These are phyloP conservation scores for Knoxdaviesia capensis DNA, from an alignment of 2,329 filamentous ascomycete genomes.

Conservation along the genomic window DNA sequence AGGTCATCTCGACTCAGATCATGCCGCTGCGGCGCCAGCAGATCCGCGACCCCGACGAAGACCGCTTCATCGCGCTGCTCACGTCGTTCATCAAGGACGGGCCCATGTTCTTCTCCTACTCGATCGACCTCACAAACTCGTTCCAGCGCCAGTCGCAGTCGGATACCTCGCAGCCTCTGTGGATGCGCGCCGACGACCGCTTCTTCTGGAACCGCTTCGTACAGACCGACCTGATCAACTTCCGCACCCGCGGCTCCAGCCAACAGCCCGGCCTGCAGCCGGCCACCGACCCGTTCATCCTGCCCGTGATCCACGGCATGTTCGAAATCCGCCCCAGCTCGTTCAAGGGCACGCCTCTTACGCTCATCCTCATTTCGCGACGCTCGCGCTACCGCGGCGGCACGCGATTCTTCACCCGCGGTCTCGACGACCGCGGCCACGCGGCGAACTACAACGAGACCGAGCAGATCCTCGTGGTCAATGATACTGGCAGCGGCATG, in stretches of 20 bases:
- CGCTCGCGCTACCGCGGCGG: conserved; percentile 76
- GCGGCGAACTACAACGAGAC: conserved; percentile 99
- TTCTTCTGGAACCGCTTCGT: conserved; percentile 99
- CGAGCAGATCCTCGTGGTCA: conserved; percentile 77
- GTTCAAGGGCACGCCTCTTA: conserved; percentile 69
- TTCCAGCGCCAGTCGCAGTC: conserved; percentile 82
- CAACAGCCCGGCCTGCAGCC: conserved; percentile 50
- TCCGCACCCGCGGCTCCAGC: conserved; percentile 44
- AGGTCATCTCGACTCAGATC: conserved; percentile 76
- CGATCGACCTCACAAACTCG: conserved; percentile 85
- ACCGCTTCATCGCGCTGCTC: conserved; percentile 68
- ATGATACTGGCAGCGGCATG: conserved; percentile 55
- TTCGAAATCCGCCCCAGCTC: conserved; percentile 73
- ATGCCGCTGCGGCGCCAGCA: conserved; percentile 82
- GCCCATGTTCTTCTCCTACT: conserved; percentile 97
- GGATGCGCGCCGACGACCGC: conserved; percentile 84
- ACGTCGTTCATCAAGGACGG: conserved; percentile 64
- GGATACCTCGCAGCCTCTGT: conserved; percentile 54
- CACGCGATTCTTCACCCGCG: conserved; percentile 86
- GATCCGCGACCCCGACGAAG: conserved; percentile 83
- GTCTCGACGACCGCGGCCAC: conserved; percentile 80
- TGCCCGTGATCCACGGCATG: conserved; percentile 94
- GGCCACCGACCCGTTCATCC: conserved; percentile 72
- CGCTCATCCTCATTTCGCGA: conserved; percentile 71
- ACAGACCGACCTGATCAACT: conserved; percentile 78